A percentile compares a stretch with the other conserved stretches of the same genome.
These are phyloP conservation scores for Pichia ethanolica DNA, from an alignment of 805 yeast species.

Conservation along the genomic window DNA sequence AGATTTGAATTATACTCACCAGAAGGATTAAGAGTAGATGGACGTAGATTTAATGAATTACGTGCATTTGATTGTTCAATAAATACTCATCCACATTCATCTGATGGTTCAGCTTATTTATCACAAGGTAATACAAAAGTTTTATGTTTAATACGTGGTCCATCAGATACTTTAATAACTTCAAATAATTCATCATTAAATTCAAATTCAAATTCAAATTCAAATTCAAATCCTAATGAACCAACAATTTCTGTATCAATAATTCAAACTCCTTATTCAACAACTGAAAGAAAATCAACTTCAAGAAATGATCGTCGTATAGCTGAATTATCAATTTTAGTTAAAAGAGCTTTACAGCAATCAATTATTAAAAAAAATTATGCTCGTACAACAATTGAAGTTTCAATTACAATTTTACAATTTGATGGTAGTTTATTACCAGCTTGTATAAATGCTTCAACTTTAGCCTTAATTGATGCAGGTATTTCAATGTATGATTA, in stretches of 20 bases:
- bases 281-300: slow-evolving; percentile 66
- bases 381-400: slow-evolving; percentile 75
- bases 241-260: slow-evolving; percentile 63
- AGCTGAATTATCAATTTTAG: slow-evolving; percentile 56
- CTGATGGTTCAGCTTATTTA: slow-evolving; percentile 89
- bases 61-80: slow-evolving; percentile 73
- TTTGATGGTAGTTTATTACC: slow-evolving; percentile 89
- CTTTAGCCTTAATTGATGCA: slow-evolving; percentile 88
- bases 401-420: slow-evolving; percentile 69
- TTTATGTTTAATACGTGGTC: slow-evolving; percentile 81
- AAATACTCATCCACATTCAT: slow-evolving; percentile 79
- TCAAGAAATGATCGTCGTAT: slow-evolving; percentile 60
- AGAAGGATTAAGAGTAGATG: slow-evolving; percentile 89
- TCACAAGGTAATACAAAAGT: slow-evolving; percentile 91
- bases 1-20: slow-evolving; percentile 84
- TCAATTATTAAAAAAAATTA: slow-evolving; percentile 67
- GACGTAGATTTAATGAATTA: slow-evolving; percentile 91
- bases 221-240: slow-evolving; percentile 47
- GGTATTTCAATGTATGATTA: slow-evolving; percentile 93
- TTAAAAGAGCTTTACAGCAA: slow-evolving; percentile 65
- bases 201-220: slow-evolving; percentile 3
- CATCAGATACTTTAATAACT: slow-evolving; percentile 59
- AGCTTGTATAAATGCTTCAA: slow-evolving; percentile 73
- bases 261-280: slow-evolving; percentile 73
- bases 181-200: slow-evolving; percentile 20